Conservation (phyloP, 2,329 filamentous ascomycete genomes). For the Diplodia mutila region DNA sequence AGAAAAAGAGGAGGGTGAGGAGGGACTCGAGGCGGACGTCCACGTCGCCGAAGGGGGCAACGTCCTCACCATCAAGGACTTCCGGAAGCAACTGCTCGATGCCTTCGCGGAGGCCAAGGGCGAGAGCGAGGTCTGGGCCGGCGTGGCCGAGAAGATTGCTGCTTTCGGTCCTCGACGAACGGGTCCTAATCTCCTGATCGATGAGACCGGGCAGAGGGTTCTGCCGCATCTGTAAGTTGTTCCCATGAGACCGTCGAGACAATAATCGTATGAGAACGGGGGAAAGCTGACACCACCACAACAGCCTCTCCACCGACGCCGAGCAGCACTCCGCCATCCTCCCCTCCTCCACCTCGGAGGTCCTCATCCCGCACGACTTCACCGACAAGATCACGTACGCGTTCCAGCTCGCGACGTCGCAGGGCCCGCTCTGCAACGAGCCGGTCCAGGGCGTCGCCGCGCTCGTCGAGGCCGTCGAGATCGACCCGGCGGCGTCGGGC, state of each 20-base stretch:
- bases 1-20: constrained; percentile 51
- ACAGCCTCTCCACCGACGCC: constrained; percentile 27
- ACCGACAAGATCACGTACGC: constrained; percentile 90
- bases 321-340: constrained; percentile 37
- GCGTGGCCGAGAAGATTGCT: constrained; percentile 77
- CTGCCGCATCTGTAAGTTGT: constrained; percentile 50
- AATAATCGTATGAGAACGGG: background rate
- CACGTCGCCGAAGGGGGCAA: constrained; percentile 62
- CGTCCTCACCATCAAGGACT: constrained; percentile 71
- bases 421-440: constrained; percentile 90
- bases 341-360: constrained; percentile 30
- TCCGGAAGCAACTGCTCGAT: constrained; percentile 71
- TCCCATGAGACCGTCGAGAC: background rate
- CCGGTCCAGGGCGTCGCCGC: constrained; percentile 92
- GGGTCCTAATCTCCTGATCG: constrained; percentile 88
- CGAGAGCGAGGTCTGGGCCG: constrained; percentile 76
- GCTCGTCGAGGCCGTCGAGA: constrained; percentile 77
- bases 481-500: constrained; percentile 61
- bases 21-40: constrained; percentile 47
- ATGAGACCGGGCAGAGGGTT: constrained; percentile 63
- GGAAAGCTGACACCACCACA: background rate
- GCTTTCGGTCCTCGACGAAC: constrained; percentile 85
- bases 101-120: constrained; percentile 73
- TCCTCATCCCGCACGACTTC: constrained; percentile 67
- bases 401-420: constrained; percentile 87